Base-by-base conservation (phyloP, 768 basidiomycete species). In the Gloeopeniophorella convolvens region DNA sequence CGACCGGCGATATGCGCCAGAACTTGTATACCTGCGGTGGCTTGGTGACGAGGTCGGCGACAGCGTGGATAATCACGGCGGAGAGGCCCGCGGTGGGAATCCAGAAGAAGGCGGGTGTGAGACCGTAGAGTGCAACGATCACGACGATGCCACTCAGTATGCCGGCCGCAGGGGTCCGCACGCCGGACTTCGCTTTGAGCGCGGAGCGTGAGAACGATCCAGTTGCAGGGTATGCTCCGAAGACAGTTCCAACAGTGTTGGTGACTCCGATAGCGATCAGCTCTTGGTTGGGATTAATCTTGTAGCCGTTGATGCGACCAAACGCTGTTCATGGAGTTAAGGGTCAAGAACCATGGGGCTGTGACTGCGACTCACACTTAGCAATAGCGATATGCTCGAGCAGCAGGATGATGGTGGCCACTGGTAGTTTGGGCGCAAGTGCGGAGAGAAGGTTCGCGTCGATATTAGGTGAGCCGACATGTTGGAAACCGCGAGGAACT, bases 161-260 rank as follows among this genome's bases (percentile, higher is more conserved):
- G 49, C 96, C 96, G 10, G 89, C 92, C 9, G 84, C 75, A 7
- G 96, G 96, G 2, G 96, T 98, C 45, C 95, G 81, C n/a, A 98
- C 95, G 41, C 96, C 96, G 0, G 90, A 94, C 67, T 95, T 97
- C 26, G 89, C 82, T 68, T 96, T 93, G 63, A 99, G 73, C 2
- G 96, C 96, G 3, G 93, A 89, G n/a, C 96, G 88, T 32, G 94
- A 96, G 78, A 99, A 99, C 1, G 94, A 97, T 2, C 96, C 96
- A 11, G 96, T 99, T 0, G 95, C 90, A 8, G 96, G 94, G 66
- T 96, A 98, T 0, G 93, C 95, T 45, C 69, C 78, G 66, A 99
- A 97, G 58, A 88, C 72, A 13, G 89, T 85, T 3, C 95, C 95
- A 55, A 96, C 62, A 1, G 89, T 89, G 66, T 95, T 95, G 15